These are phyloP conservation scores for Barnettozyma salicaria DNA, from an alignment of 805 yeast species.

Conservation along the genomic window DNA sequence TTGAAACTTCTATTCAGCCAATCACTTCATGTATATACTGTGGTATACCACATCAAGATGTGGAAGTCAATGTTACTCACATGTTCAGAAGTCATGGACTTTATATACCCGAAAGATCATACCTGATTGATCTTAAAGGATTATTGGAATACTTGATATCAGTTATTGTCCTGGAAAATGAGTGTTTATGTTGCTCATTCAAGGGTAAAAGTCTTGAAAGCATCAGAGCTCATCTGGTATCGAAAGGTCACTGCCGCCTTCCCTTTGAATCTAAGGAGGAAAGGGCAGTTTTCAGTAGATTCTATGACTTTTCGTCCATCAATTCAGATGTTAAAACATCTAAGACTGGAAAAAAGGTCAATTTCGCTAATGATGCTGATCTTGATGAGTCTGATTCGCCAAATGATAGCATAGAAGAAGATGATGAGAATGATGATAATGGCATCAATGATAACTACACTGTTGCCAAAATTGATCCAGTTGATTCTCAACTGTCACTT, in stretches of 20 bases:
- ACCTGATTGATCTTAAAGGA: conserved; percentile 63
- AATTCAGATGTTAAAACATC: conserved; percentile 36
- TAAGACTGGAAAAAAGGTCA: conserved; percentile 26
- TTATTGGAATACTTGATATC: conserved; percentile 72
- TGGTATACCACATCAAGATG: conserved; percentile 44
- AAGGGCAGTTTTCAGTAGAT: conserved; percentile 65
- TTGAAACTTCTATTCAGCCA: conserved; percentile 33
- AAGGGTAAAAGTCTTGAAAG: conserved; percentile 83
- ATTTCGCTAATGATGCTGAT: conserved; percentile 30
- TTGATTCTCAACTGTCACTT: conserved; percentile 60
- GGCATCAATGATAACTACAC: conserved; percentile 30
- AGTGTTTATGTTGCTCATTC: conserved; percentile 76
- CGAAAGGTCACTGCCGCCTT: conserved; percentile 81
- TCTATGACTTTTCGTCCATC: conserved; percentile 76
- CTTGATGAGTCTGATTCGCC: conserved; percentile 27
- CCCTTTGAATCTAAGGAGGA: conserved; percentile 85
- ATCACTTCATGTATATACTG: conserved; percentile 52
- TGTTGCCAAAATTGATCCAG: conserved; percentile 38
- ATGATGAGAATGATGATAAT: conserved; percentile 24
- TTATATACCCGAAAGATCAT: conserved; percentile 77
- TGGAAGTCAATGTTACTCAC: conserved; percentile 61
- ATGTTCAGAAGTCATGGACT: conserved; percentile 80
- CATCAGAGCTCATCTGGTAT: conserved; percentile 80
- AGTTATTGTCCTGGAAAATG: conserved; percentile 74
- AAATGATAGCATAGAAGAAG: conserved; percentile 16